These are phyloP conservation scores for Hypoxylon cercidicola DNA, from an alignment of 495 filamentous ascomycete species.

Conservation along the genomic window DNA sequence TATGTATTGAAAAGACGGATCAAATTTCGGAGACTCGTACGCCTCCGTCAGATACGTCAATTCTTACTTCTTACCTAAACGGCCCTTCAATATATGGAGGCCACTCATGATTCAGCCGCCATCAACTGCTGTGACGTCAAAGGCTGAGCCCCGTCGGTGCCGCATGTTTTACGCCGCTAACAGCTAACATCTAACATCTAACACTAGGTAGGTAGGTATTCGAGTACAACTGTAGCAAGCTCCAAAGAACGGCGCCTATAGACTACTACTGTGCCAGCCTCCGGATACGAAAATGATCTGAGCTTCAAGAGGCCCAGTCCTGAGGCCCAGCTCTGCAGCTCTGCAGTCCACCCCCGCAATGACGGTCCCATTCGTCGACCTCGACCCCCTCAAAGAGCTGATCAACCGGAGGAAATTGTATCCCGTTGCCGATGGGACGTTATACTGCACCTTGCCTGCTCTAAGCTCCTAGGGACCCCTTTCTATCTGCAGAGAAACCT, in stretches of 20 bases:
- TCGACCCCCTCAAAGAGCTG: slow-evolving; percentile 10
- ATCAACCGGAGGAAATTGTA: slow-evolving; percentile 39
- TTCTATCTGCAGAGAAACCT: slow-evolving; percentile 39
- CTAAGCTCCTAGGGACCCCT: slow-evolving; percentile 15
- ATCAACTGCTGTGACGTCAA: slow-evolving; percentile 31
- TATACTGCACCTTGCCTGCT: slow-evolving; percentile 26
- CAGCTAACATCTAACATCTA: background rate
- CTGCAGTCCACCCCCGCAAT: slow-evolving; percentile 36
- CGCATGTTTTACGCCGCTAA: slow-evolving; percentile 15
- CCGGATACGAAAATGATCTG: too few relatives aligned
- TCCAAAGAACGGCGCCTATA: too few relatives aligned
- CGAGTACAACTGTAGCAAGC: too few relatives aligned
- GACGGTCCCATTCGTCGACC: slow-evolving; percentile 39
- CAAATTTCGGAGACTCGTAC: slow-evolving; percentile 7
- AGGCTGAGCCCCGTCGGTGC: slow-evolving; percentile 17
- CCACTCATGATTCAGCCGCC: slow-evolving; percentile 8
- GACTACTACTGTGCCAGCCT: too few relatives aligned
- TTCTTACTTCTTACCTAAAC: slow-evolving; percentile 13
- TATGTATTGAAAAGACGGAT: slow-evolving; percentile 31
- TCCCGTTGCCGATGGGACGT: slow-evolving; percentile 37
- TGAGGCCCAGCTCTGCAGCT: slow-evolving; percentile 11
- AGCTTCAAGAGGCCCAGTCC: too few relatives aligned
- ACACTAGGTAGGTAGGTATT: too few relatives aligned
- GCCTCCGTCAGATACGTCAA: slow-evolving; percentile 24
- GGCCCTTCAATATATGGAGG: background rate